Evolutionary conservation across 1,139 yeast species (phyloP).

Genomic region (Yamadazyma conglobata): DNA sequence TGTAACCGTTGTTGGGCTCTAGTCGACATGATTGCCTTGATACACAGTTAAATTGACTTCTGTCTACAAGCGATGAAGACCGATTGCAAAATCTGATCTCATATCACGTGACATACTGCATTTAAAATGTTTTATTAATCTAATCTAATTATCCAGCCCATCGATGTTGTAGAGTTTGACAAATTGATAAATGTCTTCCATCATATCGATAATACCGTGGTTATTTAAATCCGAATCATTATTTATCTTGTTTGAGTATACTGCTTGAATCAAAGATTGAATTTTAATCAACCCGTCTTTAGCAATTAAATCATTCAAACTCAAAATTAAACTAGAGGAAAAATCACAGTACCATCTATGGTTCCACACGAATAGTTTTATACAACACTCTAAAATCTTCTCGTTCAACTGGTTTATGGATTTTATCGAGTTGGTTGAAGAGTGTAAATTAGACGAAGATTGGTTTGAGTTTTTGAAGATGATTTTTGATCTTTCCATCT

Average conservation of each 20-base stretch:
- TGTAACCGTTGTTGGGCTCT: slow-evolving; percentile 7
- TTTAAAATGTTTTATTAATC: neutral
- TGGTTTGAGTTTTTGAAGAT: slow-evolving; percentile 27
- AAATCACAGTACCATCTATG: slow-evolving; percentile 97
- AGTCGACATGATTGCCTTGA: slow-evolving; percentile 4
- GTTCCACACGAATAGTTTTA: slow-evolving; percentile 86
- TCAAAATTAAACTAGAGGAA: slow-evolving; percentile 59
- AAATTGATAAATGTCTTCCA: slow-evolving; percentile 51
- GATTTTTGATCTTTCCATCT: slow-evolving; percentile 41
- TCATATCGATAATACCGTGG: slow-evolving; percentile 58
- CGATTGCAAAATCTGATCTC: slow-evolving; percentile 7
- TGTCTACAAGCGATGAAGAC: too few species aligned
- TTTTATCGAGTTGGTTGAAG: slow-evolving; percentile 25
- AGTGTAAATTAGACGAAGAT: slow-evolving; percentile 23
- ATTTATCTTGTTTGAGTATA: slow-evolving; percentile 47
- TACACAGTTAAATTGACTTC: too few species aligned
- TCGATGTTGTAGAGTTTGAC: slow-evolving; percentile 44
- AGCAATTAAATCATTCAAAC: slow-evolving; percentile 59
- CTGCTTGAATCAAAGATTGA: slow-evolving; percentile 71
- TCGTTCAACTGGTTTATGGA: slow-evolving; percentile 51
- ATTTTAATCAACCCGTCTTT: slow-evolving; percentile 79
- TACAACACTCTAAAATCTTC: slow-evolving; percentile 64
- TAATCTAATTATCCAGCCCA: slow-evolving; percentile 35
- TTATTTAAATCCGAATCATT: slow-evolving; percentile 18
- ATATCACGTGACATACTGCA: slow-evolving; percentile 9